phyloP scores from a whole-genome alignment of 306 rosid genomes.

The Abrus precatorius region DNA sequence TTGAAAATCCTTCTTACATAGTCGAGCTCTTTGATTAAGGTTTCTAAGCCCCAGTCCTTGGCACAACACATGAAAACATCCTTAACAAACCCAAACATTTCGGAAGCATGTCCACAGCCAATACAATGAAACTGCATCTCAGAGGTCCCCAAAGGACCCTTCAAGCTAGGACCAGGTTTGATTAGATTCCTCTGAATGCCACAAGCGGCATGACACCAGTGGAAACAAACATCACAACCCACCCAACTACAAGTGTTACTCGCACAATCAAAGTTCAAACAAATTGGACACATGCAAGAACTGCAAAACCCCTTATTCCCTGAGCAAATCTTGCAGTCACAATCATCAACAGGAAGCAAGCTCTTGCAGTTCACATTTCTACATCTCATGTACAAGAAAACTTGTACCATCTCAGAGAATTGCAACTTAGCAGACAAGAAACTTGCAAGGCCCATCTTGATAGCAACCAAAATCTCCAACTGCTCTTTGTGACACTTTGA shows the following conservation, averaged over 20 bases:
- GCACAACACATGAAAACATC: constrained; percentile 82
- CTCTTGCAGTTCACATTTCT: constrained; percentile 73
- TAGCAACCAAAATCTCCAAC: constrained; percentile 70
- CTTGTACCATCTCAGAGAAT: constrained; percentile 69
- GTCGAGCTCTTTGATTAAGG: constrained; percentile 78
- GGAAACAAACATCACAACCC: constrained; percentile 88
- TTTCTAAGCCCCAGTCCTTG: constrained; percentile 80
- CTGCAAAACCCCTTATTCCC: constrained; percentile 81
- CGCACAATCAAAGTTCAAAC: constrained; percentile 87
- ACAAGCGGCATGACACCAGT: constrained; percentile 93
- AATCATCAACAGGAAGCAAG: constrained; percentile 78
- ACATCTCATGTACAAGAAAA: constrained; percentile 74
- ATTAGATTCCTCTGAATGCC: constrained; percentile 78
- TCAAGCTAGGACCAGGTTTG: constrained; percentile 80
- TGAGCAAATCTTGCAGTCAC: constrained; percentile 87
- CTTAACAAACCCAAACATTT: constrained; percentile 90
- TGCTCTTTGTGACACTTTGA: constrained; percentile 74
- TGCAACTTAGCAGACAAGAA: constrained; percentile 62
- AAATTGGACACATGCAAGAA: constrained; percentile 86
- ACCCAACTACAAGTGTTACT: constrained; percentile 91
- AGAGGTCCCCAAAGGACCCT: constrained; percentile 73
- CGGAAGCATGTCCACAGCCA: constrained; percentile 81
- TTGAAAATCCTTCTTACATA: constrained; percentile 78
- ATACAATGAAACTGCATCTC: constrained; percentile 89
- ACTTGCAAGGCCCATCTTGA: constrained; percentile 74